Percentiles rank a stretch among this genome's conserved stretches.
These are phyloP conservation scores for Citrus trifoliata DNA, from an alignment of 345 rosid species.

Conservation along the genomic window DNA sequence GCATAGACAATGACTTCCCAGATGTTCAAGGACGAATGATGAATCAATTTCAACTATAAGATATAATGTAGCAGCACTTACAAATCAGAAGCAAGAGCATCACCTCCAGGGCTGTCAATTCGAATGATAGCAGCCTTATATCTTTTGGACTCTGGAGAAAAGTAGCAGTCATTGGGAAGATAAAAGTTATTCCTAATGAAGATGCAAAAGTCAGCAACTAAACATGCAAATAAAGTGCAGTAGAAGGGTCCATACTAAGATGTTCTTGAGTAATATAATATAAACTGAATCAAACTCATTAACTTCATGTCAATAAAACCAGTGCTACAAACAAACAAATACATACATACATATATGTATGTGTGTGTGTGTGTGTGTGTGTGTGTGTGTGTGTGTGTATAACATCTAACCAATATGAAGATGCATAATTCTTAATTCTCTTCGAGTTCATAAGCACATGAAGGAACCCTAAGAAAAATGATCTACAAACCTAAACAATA, in stretches of 20 bases:
- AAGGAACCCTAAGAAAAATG: neutral
- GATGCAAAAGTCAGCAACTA: neutral
- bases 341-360: no score
- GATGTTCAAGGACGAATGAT: neutral
- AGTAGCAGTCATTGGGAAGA: constrained; percentile 7
- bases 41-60: neutral
- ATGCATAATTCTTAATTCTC: neutral
- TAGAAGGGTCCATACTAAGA: neutral
- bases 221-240: neutral
- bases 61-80: constrained; percentile 46
- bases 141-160: constrained; percentile 55
- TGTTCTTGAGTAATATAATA: neutral
- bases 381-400: no score
- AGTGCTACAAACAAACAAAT: no score
- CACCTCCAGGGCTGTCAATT: constrained; percentile 98
- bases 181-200: neutral
- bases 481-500: neutral
- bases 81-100: constrained; percentile 98
- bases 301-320: neutral
- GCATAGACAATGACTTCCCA: neutral
- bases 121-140: constrained; percentile 86
- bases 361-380: no score
- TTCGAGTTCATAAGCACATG: neutral
- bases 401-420: neutral
- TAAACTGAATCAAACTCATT: neutral